Evolutionary conservation across 331 rosid genomes (phyloP), one percentile per base, ranked within the genome.

Genomic region (Acacia concinna): DNA sequence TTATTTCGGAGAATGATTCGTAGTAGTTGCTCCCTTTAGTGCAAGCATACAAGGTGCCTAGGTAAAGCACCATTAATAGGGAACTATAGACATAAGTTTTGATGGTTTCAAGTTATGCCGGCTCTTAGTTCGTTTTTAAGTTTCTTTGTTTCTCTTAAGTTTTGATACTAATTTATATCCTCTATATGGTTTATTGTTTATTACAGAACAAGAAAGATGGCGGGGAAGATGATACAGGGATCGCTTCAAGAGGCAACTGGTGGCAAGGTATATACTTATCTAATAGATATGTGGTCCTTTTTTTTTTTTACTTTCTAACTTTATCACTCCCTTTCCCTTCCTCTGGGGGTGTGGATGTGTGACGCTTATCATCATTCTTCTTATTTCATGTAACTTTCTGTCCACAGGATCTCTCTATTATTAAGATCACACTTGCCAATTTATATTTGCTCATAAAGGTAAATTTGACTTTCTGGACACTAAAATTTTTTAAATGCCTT

Each of bases 191-290:
- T 25, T 64, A 35, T 37, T 23, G 17, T 0, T 40, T 73, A 46
- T 43, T 30, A 78, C 84, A 89, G 99, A 62, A 60, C 86, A 90
- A 90, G 92, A 90, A 93, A 81, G 92, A 90, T 64, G 90, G 84
- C 30, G 92, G 77, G 18, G 98, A 93, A 75, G 97, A 96, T 77
- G 97, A 96, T 83, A 84, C 92, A 6, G 98, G 87, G 67, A 88
- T 87, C 82, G 97, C 97, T 52, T 91, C 93, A 32, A 90, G 96
- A 79, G 98, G 99, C 78, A 91, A 96, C 79, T 91, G 98, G 99
- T 96, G 99, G 99, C 91, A 93, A 92, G 99, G 99, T 90, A 86
- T 76, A 78, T 43, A 12, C 11, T 73, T 52, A 1, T 64, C 32
- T 68, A 15, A 40, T 9, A 6, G 38, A 62, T 77, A 51, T 51